Evolutionary conservation across 495 filamentous ascomycete genomes (phyloP), one percentile per base, ranked within the genome.

Genomic region (Annulohypoxylon nitens): DNA sequence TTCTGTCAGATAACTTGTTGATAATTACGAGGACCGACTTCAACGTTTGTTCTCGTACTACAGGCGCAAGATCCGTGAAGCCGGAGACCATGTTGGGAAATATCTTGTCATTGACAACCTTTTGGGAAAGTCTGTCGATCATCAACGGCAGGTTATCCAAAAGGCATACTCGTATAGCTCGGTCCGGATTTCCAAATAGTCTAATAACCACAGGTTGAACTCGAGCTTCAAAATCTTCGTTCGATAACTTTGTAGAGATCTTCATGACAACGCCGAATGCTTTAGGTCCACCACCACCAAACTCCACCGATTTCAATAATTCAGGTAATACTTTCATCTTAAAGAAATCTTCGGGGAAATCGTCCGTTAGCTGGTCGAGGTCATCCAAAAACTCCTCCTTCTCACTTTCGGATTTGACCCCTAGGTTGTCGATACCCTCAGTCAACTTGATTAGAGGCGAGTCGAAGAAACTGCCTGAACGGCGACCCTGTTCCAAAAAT

Each of bases 281-380:
- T 75, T 97, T 97, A 0, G 95, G 92, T 0, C 96, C 96, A 45
- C 97, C 96, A 25, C 96, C 96, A 25, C 96, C 97, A 81, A 97
- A 99, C 75, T 99, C 96, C 8, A 99, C 93, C 0, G 94, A 96
- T 75, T 98, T 98, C 0, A 99, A 85, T n/a, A 99, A 83, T 78
- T 98, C 96, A 0, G 96, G 96, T 14, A 99, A 86, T 10, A 98
- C 89, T 75, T 98, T 99, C 89, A 96, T 93, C 78, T 95, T 97
- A 84, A 98, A 96, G 78, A 96, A 99, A 62, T 97, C 95, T 75
- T 98, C 96, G 0, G 96, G 96, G 71, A 98, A 97, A 78, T 98
- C 94, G 69, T 97, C 93, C 0, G 93, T 91, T 4, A 97, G 87
- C 55, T 92, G 86, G 73, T 97, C 93, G 4, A 99, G 87, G 79